Conservation (phyloP, 805 yeast species). For the Zygotorulaspora chibaensis region DNA sequence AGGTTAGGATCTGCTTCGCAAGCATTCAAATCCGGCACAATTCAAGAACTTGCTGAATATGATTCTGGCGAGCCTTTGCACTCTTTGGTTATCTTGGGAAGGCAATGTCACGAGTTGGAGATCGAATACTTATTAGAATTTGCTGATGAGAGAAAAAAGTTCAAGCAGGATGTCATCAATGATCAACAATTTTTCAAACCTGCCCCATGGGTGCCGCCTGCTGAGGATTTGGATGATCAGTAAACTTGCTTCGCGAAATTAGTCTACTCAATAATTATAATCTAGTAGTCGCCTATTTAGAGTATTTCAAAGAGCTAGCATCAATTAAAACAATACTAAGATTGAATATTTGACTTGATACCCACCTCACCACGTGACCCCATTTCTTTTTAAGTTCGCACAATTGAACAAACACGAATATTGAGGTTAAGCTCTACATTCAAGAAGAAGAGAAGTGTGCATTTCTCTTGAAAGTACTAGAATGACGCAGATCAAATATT, state of each 20-base stretch:
- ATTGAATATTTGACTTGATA: too few relatives aligned
- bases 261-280: too few relatives aligned
- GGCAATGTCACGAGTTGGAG: slow-evolving; percentile 92
- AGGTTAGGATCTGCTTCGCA: slow-evolving; percentile 87
- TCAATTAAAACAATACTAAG: not conserved
- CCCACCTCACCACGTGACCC: slow-evolving; percentile 5
- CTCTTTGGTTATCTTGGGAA: slow-evolving; percentile 83
- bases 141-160: slow-evolving; percentile 54
- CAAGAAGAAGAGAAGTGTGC: not conserved
- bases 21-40: slow-evolving; percentile 77
- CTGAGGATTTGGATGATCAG: slow-evolving; percentile 33
- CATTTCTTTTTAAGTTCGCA: not conserved
- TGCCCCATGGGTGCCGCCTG: slow-evolving; percentile 58
- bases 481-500: slow-evolving; percentile 54
- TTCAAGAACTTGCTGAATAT: slow-evolving; percentile 68
- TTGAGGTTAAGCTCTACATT: too few relatives aligned
- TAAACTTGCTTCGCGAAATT: too few relatives aligned
- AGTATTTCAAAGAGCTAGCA: not conserved
- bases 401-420: not conserved
- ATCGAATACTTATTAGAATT: slow-evolving; percentile 77
- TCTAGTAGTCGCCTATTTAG: not conserved
- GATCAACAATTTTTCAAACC: slow-evolving; percentile 74
- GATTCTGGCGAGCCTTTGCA: slow-evolving; percentile 95
- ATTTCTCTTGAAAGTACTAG: not conserved
- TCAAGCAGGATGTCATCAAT: slow-evolving; percentile 40